These are phyloP conservation scores for Diplogelasinospora grovesii DNA, from an alignment of 495 filamentous ascomycete species.

Conservation along the genomic window DNA sequence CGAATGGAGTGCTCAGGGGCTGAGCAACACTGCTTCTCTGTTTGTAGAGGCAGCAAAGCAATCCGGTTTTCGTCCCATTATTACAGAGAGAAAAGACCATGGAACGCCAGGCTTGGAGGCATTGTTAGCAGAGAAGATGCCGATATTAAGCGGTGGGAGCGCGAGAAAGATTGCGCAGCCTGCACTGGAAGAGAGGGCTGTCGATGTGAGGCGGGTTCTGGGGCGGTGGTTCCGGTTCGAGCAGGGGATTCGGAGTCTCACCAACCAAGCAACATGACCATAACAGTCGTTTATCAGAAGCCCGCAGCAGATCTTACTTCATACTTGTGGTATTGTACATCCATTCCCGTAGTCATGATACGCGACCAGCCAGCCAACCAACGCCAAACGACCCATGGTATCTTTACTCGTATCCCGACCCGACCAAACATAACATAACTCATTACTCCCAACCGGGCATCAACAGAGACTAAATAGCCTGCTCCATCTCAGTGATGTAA, in stretches of 20 bases:
- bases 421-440: slow-evolving; percentile 9
- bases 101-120: neutral
- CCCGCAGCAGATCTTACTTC: neutral
- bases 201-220: slow-evolving; percentile 56
- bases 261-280: too few relatives aligned
- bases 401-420: slow-evolving; percentile 11
- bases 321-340: neutral
- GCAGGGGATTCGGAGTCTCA: slow-evolving; percentile 24
- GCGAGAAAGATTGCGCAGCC: slow-evolving; percentile 35
- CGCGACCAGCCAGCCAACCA: slow-evolving; percentile 7
- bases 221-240: slow-evolving; percentile 69
- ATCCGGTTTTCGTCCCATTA: slow-evolving; percentile 24
- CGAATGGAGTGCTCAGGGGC: slow-evolving; percentile 79
- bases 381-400: slow-evolving; percentile 23
- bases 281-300: too few relatives aligned
- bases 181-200: slow-evolving; percentile 52
- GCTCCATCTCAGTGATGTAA: slow-evolving; percentile 98
- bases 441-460: slow-evolving; percentile 14
- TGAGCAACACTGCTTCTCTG: slow-evolving; percentile 60
- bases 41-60: slow-evolving; percentile 58
- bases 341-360: neutral
- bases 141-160: slow-evolving; percentile 57
- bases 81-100: slow-evolving; percentile 26
- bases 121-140: slow-evolving; percentile 50
- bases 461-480: slow-evolving; percentile 51